Evolutionary conservation across 495 filamentous ascomycete genomes (phyloP).

Genomic region (Choiromyces venosus): DNA sequence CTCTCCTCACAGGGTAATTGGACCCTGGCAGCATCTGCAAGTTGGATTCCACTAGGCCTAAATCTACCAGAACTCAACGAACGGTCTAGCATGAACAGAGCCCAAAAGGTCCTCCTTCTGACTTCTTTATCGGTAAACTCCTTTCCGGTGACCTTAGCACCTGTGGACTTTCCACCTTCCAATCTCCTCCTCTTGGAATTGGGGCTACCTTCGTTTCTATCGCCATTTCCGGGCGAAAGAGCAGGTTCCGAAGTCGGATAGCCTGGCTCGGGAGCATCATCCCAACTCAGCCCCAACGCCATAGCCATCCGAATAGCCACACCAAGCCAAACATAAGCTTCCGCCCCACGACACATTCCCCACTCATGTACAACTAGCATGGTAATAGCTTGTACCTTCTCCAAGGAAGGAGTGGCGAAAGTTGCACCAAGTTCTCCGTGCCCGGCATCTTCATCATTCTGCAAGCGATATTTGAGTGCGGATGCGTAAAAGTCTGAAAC

Average conservation of each 20-base stretch:
- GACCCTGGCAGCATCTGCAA: constrained; percentile 45
- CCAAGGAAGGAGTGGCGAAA: constrained; percentile 57
- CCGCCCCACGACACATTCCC: constrained; percentile 66
- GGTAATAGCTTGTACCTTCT: constrained; percentile 67
- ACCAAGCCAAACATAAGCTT: constrained; percentile 73
- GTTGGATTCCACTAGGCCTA: constrained; percentile 34
- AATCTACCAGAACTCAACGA: constrained; percentile 67
- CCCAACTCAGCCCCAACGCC: constrained; percentile 38
- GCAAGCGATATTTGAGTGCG: constrained; percentile 50
- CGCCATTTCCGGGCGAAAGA: constrained; percentile 20
- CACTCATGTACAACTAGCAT: constrained; percentile 84
- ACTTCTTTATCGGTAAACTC: constrained; percentile 67
- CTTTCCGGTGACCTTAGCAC: constrained; percentile 42
- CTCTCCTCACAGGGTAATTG: constrained; percentile 63
- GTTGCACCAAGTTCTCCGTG: constrained; percentile 50
- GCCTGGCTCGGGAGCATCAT: constrained; percentile 18
- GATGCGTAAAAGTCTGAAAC: constrained; percentile 77
- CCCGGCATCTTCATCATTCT: constrained; percentile 36
- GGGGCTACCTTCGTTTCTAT: constrained; percentile 17
- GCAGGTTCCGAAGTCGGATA: constrained; percentile 23
- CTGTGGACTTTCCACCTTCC: constrained; percentile 44
- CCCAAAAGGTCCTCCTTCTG: constrained; percentile 76
- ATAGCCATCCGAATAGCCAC: constrained; percentile 60
- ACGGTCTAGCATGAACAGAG: constrained; percentile 76
- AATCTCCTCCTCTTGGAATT: constrained; percentile 33